phyloP scores from a whole-genome alignment of 169 alveolate genomes.

The Theileria annulata region DNA sequence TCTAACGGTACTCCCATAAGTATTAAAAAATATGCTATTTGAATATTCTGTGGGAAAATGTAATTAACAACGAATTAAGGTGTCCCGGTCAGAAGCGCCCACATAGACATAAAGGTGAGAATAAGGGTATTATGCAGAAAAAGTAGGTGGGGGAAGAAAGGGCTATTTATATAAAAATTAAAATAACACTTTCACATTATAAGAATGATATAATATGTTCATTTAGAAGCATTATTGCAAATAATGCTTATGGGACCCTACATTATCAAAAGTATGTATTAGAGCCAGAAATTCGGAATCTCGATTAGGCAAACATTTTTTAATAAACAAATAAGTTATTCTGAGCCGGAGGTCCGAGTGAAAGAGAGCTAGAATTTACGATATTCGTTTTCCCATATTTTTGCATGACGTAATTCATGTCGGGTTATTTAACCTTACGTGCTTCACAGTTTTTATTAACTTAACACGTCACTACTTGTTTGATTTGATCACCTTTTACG shows the following conservation, averaged over 20 bases:
- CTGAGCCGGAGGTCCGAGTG: not conserved
- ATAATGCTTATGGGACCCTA: not conserved
- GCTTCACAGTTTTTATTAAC: conserved; percentile 6
- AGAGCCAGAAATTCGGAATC: not conserved
- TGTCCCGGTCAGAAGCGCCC: conserved; percentile 6
- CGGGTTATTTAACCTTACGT: not conserved
- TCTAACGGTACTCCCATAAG: not conserved
- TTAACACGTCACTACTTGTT: not conserved
- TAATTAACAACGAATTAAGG: not conserved
- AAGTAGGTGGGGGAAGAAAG: not conserved
- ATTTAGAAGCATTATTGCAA: not conserved
- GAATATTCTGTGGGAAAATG: conserved; percentile 9
- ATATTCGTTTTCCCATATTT: conserved; percentile 11
- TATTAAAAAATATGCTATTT: not conserved
- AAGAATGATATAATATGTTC: not conserved
- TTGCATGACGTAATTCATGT: conserved; percentile 5
- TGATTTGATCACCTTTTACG: not conserved
- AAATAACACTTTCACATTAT: not conserved
- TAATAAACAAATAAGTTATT: no score
- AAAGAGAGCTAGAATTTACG: not conserved
- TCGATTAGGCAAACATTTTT: not conserved
- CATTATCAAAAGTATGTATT: not conserved
- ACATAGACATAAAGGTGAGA: conserved; percentile 1
- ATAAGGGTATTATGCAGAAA: not conserved
- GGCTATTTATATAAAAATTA: not conserved